Evolutionary conservation across 108 stramenopile species (phyloP), one percentile per base, ranked within the genome.

Genomic region (Schizochytrium sp.): DNA sequence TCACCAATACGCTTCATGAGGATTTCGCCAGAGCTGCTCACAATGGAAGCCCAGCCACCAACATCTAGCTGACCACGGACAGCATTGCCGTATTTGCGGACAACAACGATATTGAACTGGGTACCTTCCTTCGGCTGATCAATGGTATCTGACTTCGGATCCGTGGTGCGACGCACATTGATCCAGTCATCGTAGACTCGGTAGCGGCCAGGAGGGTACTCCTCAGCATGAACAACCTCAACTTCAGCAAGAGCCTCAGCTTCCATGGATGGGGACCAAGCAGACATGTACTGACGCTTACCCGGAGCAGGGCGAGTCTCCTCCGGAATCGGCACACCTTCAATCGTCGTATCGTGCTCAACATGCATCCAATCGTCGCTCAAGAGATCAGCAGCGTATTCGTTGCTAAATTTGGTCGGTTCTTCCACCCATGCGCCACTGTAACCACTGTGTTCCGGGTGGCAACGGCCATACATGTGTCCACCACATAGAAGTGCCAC

Each of bases 401-500:
- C 95, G 89, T 97, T 97, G 89, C 95, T 95, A 88, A 98, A 98
- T 4, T 94, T 88, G 46, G 95, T 90, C 89, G 92, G 95, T 45
- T 96, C 58, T 72, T 93, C 92, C 2, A 94, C 95, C 97, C 97
- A 97, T 2, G 95, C 91, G 42, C 94, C 95, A 61, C 94, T 96
- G 59, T 95, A 88, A 72, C 96, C 96, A 38, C 93, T 93, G 73
- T 96, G 89, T 88, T 96, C 95, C 44, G 91, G 91, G 87, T 96
- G 95, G 61, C 95, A 95, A 4, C 94, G 72, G 88, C 97, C 97
- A 55, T 97, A 92, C 57, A 96, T 95, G 95, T 98, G 97, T 2
- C 96, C 97, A 57, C 97, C 97, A n/a, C 93, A 93, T 42, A 72
- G 10, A 45, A 98, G 92, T 3, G 96, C 96, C 41, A 97, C 97